These are phyloP conservation scores for Quercus aquifolioides DNA, from an alignment of 306 rosid species.

Conservation along the genomic window DNA sequence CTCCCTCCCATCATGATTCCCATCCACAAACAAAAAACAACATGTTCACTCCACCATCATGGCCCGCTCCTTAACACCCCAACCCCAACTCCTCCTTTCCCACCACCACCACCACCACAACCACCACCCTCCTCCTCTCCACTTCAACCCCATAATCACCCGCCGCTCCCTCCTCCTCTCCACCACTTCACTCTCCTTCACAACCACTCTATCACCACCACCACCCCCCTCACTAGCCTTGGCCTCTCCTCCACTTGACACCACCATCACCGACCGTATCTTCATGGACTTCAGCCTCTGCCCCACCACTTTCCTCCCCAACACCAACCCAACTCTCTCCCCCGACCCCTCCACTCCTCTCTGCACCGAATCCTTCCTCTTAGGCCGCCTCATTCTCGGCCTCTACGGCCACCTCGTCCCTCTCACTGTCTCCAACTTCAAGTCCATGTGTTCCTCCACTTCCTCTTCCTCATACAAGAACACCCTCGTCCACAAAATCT, in stretches of 20 bases:
- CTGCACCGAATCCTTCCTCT: conserved; percentile 65
- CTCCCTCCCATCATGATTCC: not conserved
- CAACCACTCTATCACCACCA: conserved; percentile 1
- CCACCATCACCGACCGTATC: conserved; percentile 84
- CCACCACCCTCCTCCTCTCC: conserved; percentile 3
- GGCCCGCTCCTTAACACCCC: conserved; percentile 37
- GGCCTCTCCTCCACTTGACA: conserved; percentile 29
- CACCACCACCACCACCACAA: conserved; percentile 8
- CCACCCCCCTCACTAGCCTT: not conserved
- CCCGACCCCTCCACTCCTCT: conserved; percentile 42
- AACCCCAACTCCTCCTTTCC: conserved; percentile 18
- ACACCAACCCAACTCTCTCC: conserved; percentile 12
- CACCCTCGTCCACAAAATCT: conserved; percentile 67
- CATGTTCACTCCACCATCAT: conserved; percentile 33
- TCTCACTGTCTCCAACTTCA: conserved; percentile 74
- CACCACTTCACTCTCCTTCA: conserved; percentile 39
- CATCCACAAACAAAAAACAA: not conserved
- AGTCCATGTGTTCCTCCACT: conserved; percentile 58
- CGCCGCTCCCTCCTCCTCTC: conserved; percentile 56
- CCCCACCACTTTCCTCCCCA: conserved; percentile 65
- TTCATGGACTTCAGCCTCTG: conserved; percentile 91
- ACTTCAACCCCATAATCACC: conserved; percentile 20
- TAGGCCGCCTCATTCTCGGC: conserved; percentile 81
- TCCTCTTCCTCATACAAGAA: conserved; percentile 57
- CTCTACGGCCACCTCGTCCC: conserved; percentile 84